phyloP scores from a whole-genome alignment of 1,284 basidiomycete genomes.

The Paramarasmius palmivorus region DNA sequence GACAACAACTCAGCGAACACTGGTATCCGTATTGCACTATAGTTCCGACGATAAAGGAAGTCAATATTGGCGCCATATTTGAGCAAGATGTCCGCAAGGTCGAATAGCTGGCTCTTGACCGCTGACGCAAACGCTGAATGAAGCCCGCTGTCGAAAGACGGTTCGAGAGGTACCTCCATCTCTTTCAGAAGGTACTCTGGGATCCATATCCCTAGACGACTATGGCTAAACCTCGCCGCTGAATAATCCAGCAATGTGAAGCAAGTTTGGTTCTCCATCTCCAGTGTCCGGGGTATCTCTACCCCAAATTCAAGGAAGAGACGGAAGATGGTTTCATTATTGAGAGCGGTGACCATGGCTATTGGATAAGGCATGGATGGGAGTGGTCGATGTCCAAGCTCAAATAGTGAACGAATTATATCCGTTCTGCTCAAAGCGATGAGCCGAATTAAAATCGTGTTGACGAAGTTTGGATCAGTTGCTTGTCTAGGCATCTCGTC shows the following conservation, averaged over 20 bases:
- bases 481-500: background rate
- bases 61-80: constrained; percentile 8
- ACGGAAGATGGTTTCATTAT: constrained; percentile 7
- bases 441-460: constrained; percentile 1
- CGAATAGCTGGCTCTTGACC: constrained; percentile 5
- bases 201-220: constrained; percentile 4
- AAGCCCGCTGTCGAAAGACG: background rate
- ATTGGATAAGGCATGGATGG: background rate
- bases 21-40: background rate
- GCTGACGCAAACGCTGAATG: constrained; percentile 3
- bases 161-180: constrained; percentile 6
- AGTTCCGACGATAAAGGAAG: background rate
- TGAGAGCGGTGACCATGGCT: constrained; percentile 3
- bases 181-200: constrained; percentile 1
- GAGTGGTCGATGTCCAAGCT: constrained; percentile 1
- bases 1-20: constrained; percentile 7
- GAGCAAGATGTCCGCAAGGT: constrained; percentile 6
- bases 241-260: constrained; percentile 2
- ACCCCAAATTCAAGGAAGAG: constrained; percentile 4
- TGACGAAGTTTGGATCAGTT: background rate
- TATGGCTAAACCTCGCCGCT: background rate
- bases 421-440: constrained; percentile 5
- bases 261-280: background rate
- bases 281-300: constrained; percentile 1
- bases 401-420: constrained; percentile 7